phyloP scores from a whole-genome alignment of 2,329 filamentous ascomycete genomes.

The Akanthomyces muscarius region DNA sequence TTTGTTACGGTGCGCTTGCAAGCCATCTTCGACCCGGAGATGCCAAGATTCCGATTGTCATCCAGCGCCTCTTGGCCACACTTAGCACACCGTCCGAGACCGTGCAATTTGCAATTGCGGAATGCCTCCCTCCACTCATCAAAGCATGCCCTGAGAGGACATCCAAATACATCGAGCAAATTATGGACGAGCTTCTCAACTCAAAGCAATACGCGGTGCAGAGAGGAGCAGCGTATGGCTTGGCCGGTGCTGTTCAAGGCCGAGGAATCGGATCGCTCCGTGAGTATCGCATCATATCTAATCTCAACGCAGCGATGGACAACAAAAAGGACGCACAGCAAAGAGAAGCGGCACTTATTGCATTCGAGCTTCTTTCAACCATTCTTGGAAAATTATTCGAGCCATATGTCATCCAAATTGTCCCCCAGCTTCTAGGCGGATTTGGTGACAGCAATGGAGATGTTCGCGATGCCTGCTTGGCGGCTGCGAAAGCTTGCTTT shows the following conservation, averaged over 20 bases:
- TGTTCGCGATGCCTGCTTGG: slow-evolving; percentile 87
- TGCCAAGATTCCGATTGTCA: slow-evolving; percentile 78
- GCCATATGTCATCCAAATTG: slow-evolving; percentile 92
- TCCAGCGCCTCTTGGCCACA: slow-evolving; percentile 80
- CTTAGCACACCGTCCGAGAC: slow-evolving; percentile 93
- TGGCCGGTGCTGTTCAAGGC: slow-evolving; percentile 87
- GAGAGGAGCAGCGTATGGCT: slow-evolving; percentile 88
- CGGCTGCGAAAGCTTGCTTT: slow-evolving; percentile 92
- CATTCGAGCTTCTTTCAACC: slow-evolving; percentile 83
- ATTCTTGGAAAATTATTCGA: slow-evolving; percentile 88
- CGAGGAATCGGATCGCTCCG: slow-evolving; percentile 76
- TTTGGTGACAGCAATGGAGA: slow-evolving; percentile 87
- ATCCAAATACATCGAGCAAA: slow-evolving; percentile 72
- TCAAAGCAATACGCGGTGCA: slow-evolving; percentile 90
- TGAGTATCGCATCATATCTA: slow-evolving; percentile 81
- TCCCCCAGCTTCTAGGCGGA: slow-evolving; percentile 81
- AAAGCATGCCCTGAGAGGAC: slow-evolving; percentile 74
- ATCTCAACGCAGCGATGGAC: slow-evolving; percentile 76
- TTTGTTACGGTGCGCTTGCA: slow-evolving; percentile 92
- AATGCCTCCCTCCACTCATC: slow-evolving; percentile 89
- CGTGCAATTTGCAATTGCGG: slow-evolving; percentile 93
- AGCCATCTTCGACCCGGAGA: slow-evolving; percentile 84
- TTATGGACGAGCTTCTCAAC: slow-evolving; percentile 77
- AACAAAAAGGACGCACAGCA: slow-evolving; percentile 92
- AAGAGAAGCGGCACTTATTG: slow-evolving; percentile 81